phyloP scores from a whole-genome alignment of 2,329 filamentous ascomycete species.

The Neopestalotiopsis sp. region DNA sequence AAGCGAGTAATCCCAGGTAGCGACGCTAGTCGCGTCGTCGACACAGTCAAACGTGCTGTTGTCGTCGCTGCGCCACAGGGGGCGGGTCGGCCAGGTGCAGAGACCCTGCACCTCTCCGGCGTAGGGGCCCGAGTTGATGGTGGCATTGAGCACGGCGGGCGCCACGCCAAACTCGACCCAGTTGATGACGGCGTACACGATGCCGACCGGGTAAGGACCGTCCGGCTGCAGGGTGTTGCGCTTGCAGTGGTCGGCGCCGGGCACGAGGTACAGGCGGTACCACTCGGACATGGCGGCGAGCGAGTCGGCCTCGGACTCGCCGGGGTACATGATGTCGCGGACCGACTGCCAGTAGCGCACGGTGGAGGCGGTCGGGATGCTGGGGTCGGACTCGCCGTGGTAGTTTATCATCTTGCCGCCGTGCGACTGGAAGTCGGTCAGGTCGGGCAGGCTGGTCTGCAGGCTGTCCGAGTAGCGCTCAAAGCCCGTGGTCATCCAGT shows the following conservation, averaged over 20 bases:
- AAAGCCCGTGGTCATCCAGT: conserved; percentile 53
- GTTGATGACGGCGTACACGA: conserved; percentile 73
- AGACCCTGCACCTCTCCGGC: conserved; percentile 40
- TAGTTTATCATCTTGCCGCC: conserved; percentile 64
- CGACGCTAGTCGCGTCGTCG: conserved; percentile 20
- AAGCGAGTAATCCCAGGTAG: conserved; percentile 34
- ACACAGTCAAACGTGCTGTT: conserved; percentile 32
- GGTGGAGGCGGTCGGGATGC: conserved; percentile 57
- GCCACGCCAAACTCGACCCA: conserved; percentile 63
- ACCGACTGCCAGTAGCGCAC: conserved; percentile 62
- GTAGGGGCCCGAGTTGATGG: conserved; percentile 35
- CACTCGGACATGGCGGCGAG: conserved; percentile 51
- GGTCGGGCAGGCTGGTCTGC: conserved; percentile 59
- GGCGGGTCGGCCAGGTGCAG: conserved; percentile 45
- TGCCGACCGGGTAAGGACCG: conserved; percentile 56
- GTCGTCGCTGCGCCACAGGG: conserved; percentile 31
- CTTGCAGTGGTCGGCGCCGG: conserved; percentile 57
- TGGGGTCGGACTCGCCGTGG: conserved; percentile 61
- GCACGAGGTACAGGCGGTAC: conserved; percentile 60
- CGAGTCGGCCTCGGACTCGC: conserved; percentile 41
- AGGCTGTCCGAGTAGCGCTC: conserved; percentile 17
- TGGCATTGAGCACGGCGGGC: conserved; percentile 43
- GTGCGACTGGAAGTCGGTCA: conserved; percentile 51
- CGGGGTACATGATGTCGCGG: conserved; percentile 52
- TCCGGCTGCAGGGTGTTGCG: conserved; percentile 48